phyloP scores from a whole-genome alignment of 1,284 basidiomycete genomes.

The Cryptococcus sp. region DNA sequence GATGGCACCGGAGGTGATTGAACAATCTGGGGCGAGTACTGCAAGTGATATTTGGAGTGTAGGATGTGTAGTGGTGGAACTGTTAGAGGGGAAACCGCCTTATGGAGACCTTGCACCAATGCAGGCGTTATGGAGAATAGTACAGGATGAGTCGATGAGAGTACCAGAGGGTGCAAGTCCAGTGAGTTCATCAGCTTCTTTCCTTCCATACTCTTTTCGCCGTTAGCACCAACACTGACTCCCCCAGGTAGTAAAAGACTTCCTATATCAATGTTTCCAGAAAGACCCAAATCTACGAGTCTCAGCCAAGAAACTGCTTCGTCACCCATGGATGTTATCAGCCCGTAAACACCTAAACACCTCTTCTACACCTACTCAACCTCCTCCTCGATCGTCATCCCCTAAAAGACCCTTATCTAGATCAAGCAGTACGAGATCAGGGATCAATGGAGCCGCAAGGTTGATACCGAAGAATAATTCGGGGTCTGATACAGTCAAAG shows the following conservation, averaged over 20 bases:
- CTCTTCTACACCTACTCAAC: neutral
- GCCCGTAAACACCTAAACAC: constrained; percentile 59
- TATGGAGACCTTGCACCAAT: constrained; percentile 95
- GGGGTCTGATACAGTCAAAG: constrained; percentile 35
- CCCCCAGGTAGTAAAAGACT: constrained; percentile 82
- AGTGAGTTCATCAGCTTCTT: constrained; percentile 28
- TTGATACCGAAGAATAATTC: neutral
- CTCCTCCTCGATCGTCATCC: neutral
- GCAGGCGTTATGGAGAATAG: constrained; percentile 96
- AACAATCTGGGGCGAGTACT: constrained; percentile 92
- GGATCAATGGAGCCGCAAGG: neutral
- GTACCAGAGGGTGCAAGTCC: constrained; percentile 88
- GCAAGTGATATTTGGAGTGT: constrained; percentile 97
- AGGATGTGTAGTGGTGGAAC: constrained; percentile 93
- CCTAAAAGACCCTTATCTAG: neutral
- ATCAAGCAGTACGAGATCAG: neutral
- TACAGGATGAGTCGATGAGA: constrained; percentile 93
- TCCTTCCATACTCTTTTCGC: neutral
- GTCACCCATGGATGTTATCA: constrained; percentile 92
- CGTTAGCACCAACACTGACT: neutral
- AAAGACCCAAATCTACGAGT: constrained; percentile 93
- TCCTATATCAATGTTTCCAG: constrained; percentile 95
- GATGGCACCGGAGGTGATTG: constrained; percentile 99
- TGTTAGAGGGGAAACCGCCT: constrained; percentile 91
- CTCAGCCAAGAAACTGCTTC: constrained; percentile 84